A percentile compares a stretch with the other conserved stretches of the same genome.
These are phyloP conservation scores for Hypocrella siamensis DNA, from an alignment of 2,329 filamentous ascomycete genomes.

Conservation along the genomic window DNA sequence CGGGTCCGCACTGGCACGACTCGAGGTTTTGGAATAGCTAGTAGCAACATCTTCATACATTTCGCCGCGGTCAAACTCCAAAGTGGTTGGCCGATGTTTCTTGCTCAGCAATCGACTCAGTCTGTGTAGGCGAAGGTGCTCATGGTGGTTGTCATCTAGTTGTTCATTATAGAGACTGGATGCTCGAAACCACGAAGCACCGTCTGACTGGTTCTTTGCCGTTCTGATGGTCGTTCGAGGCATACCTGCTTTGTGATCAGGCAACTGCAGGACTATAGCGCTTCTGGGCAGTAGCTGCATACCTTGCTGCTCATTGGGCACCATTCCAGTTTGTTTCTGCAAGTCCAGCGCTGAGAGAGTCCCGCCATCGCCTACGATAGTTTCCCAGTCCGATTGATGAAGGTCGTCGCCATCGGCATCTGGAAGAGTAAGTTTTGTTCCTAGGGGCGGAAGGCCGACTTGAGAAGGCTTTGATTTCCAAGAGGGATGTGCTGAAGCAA, in stretches of 20 bases:
- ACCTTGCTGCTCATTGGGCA: too few relatives aligned
- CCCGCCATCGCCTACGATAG: slow-evolving; percentile 7
- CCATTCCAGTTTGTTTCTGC: too few relatives aligned
- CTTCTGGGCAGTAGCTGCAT: too few relatives aligned
- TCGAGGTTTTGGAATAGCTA: slow-evolving; percentile 15
- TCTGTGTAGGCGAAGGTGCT: too few relatives aligned
- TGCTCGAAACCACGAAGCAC: slow-evolving; percentile 1
- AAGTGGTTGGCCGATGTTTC: slow-evolving; percentile 4
- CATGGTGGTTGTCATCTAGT: not conserved
- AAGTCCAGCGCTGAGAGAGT: too few relatives aligned
- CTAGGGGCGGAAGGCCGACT: slow-evolving; percentile 1
- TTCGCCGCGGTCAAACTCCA: slow-evolving; percentile 2
- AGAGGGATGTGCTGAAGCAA: slow-evolving; percentile 3
- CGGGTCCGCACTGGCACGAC: slow-evolving; percentile 22
- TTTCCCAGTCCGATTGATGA: slow-evolving; percentile 15
- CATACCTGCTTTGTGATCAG: too few relatives aligned
- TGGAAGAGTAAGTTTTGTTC: not conserved
- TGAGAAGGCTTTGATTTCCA: too few relatives aligned
- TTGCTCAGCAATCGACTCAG: too few relatives aligned
- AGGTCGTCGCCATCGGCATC: slow-evolving; percentile 9
- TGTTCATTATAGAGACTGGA: slow-evolving; percentile 4
- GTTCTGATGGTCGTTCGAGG: too few relatives aligned
- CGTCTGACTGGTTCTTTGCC: not conserved
- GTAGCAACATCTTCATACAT: slow-evolving; percentile 2
- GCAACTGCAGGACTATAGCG: too few relatives aligned